Base-by-base conservation (phyloP, 2,329 filamentous ascomycete species). In the Botrytis tulipae region DNA sequence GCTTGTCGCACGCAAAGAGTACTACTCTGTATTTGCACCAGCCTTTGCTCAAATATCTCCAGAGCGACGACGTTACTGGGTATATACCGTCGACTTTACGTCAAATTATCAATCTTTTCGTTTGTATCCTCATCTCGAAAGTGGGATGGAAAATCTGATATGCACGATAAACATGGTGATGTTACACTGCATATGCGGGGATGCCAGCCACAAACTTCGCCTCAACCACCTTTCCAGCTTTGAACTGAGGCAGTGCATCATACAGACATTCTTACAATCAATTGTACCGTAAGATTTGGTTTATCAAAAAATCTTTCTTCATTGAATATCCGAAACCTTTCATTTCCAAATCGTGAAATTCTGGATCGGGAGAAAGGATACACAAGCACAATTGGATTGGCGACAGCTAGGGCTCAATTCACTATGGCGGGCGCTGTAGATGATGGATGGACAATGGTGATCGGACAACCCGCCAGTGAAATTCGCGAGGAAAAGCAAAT, bases 401-500 rank as follows among this genome's bases (percentile, higher is more conserved):
- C 48, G 48, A 42, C 48, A 57, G n/a, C 48, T 25, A 57, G n/a
- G 16, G 18, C 29, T 20, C 54, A 20, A 18, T 42, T n/a, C 20
- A 42, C 29, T 18, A 68, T 68, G 66, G 48, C 70, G 32, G 70
- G 57, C n/a, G 46, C 29, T 25, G 54, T 59, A 57, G 76, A 76
- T 44, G 75, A 77, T 61, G 76, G 76, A 20, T 78, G 76, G 76
- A 77, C 77, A 54, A 68, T 74, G 14, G 75, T 77, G 8, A 59
- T 72, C n/a, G 74, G 70, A 10, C 75, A 76, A 29, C 77, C 76
- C 22, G 77, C 76, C 9, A 75, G 42, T 48, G 77, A 76, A 25
- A 75, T 76, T 7, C 73, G 73, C 16, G 77, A 77, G 29, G 73
- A 76, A 37, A 71, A 76, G 35, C 76, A 79, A 44, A 78, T 79